Percentiles rank a stretch among this genome's conserved stretches.
Evolutionary conservation across 2,329 filamentous ascomycete genomes (phyloP).

Genomic region (Xylariaceae sp.): DNA sequence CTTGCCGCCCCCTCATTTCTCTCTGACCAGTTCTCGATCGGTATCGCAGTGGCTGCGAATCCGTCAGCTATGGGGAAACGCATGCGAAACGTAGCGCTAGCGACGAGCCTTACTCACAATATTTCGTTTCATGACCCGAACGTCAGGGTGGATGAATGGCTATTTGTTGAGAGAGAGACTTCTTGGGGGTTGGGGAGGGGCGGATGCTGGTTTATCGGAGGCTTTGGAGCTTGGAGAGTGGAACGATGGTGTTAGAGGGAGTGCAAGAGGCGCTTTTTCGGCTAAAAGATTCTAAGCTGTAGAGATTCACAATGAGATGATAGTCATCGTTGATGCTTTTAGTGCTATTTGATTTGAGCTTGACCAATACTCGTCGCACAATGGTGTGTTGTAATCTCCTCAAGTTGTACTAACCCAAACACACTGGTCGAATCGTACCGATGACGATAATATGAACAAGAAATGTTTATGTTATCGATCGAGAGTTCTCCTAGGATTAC

Average conservation of each 20-base stretch:
- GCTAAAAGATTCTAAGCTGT: slow-evolving; percentile 1
- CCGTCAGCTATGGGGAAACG: slow-evolving; percentile 1
- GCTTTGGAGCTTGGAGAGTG: slow-evolving; percentile 5
- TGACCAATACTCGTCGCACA: no score
- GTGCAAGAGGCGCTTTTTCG: slow-evolving; percentile 13
- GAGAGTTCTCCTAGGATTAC: no score
- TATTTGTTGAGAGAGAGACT: slow-evolving; percentile 12
- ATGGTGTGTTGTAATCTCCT: no score
- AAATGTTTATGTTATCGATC: no score
- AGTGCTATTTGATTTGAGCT: no score
- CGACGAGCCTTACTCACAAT: slow-evolving; percentile 15
- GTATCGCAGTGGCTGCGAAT: slow-evolving; percentile 6
- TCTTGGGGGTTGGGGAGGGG: slow-evolving; percentile 14
- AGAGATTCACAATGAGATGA: no score
- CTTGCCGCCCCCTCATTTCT: slow-evolving; percentile 14
- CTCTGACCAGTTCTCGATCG: slow-evolving; percentile 15
- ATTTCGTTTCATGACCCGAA: slow-evolving; percentile 16
- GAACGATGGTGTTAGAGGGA: slow-evolving; percentile 7
- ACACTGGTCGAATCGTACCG: no score
- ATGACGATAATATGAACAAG: no score
- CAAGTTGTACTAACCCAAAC: no score
- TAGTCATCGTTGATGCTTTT: no score
- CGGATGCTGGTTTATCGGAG: slow-evolving; percentile 10
- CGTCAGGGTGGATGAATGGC: slow-evolving; percentile 9
- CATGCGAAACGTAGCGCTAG: slow-evolving; percentile 11